Percentiles rank a stretch among this genome's conserved stretches.
Evolutionary conservation across 768 basidiomycete genomes (phyloP).

Genomic region (Paxillus ammoniavirescens): DNA sequence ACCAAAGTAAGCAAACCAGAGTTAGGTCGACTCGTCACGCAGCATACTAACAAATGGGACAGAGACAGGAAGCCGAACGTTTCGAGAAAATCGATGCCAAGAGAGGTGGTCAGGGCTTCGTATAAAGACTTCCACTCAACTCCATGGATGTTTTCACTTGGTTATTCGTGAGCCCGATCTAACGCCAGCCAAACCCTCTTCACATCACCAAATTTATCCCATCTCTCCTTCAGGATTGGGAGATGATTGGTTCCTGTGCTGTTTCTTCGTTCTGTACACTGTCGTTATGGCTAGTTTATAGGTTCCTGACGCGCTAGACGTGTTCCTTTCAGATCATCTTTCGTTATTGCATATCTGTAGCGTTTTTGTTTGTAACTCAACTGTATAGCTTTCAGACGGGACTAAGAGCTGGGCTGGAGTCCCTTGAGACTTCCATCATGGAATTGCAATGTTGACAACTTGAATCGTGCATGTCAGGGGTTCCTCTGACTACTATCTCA

Average conservation of each 20-base stretch:
- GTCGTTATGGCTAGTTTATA: not conserved
- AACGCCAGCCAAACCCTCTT: too few species aligned
- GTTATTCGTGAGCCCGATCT: too few species aligned
- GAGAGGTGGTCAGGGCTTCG: constrained; percentile 83
- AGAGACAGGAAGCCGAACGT: constrained; percentile 79
- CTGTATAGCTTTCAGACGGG: not conserved
- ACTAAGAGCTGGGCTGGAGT: too few species aligned
- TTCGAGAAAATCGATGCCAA: constrained; percentile 91
- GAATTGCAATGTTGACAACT: not conserved
- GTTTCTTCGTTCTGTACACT: not conserved
- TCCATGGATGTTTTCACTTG: too few species aligned
- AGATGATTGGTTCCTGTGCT: not conserved
- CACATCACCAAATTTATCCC: not conserved
- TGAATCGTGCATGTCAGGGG: not conserved
- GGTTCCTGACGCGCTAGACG: constrained; percentile 1
- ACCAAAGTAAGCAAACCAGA: constrained; percentile 52
- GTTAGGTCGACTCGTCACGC: not conserved
- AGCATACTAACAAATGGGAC: constrained; percentile 14
- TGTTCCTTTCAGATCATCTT: not conserved
- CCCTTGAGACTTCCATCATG: too few species aligned
- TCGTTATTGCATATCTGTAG: not conserved
- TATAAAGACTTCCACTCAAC: constrained; percentile 40
- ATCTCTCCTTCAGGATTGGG: not conserved
- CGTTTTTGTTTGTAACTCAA: not conserved
- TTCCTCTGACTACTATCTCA: not conserved